Percentiles rank a stretch among this genome's conserved stretches.
Evolutionary conservation across 83 land plant genomes (phyloP).

Genomic region (Diphasiastrum complanatum): DNA sequence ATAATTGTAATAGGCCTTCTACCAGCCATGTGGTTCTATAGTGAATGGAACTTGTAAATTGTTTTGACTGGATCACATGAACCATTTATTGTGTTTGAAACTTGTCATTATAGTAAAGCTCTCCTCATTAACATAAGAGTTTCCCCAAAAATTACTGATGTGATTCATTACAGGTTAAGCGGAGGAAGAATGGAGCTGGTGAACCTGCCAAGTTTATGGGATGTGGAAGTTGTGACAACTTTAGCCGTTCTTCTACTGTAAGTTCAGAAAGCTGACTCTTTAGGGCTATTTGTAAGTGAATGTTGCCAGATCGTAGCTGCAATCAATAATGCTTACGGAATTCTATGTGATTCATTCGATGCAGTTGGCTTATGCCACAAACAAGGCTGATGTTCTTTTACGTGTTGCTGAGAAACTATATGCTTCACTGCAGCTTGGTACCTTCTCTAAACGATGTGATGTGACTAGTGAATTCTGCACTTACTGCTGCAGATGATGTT

Average conservation of each 20-base stretch:
- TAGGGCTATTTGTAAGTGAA: background rate
- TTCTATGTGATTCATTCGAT: background rate
- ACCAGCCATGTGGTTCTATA: too few relatives aligned
- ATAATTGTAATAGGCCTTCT: too few relatives aligned
- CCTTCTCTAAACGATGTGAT: background rate
- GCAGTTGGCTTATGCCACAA: conserved; percentile 73
- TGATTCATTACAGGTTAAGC: conserved; percentile 82
- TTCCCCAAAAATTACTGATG: too few relatives aligned
- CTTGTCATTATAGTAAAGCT: too few relatives aligned
- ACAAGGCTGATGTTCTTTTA: conserved; percentile 53
- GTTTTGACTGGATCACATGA: too few relatives aligned
- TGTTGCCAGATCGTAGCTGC: background rate
- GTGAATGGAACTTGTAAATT: too few relatives aligned
- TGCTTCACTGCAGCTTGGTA: conserved; percentile 61
- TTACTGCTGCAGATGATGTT: conserved; percentile 14
- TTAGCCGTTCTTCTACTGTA: conserved; percentile 90
- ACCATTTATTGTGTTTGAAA: too few relatives aligned
- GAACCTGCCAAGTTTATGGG: conserved; percentile 95
- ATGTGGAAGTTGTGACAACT: conserved; percentile 85
- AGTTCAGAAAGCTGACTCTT: background rate
- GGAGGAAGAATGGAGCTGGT: conserved; percentile 66
- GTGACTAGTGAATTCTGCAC: background rate
- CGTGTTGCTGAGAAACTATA: conserved; percentile 63
- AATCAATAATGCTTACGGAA: background rate
- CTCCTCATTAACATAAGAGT: too few relatives aligned